A percentile compares a stretch with the other conserved stretches of the same genome.
Evolutionary conservation across 257 asterid species (phyloP).

Genomic region (Nicotiana paniculata): DNA sequence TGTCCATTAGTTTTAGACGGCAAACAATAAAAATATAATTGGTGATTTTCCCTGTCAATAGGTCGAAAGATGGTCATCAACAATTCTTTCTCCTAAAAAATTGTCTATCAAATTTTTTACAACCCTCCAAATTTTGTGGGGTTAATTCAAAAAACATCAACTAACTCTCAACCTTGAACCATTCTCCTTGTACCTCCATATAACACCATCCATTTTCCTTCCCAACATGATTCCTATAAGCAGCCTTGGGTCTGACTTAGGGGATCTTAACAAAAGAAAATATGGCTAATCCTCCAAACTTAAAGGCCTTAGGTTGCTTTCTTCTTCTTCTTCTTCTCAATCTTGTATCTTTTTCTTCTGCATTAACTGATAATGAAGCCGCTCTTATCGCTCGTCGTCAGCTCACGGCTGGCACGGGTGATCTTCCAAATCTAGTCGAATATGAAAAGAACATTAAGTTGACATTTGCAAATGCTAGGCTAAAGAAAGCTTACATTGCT

Average conservation of each 20-base stretch:
- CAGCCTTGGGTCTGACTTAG: slow-evolving; percentile 60
- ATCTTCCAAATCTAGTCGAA: slow-evolving; percentile 6
- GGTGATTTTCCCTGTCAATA: not conserved
- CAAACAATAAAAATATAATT: not conserved
- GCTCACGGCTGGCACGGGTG: slow-evolving; percentile 7
- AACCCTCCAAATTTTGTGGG: not conserved
- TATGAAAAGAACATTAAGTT: slow-evolving; percentile 1
- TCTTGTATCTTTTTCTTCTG: slow-evolving; percentile 20
- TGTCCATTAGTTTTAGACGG: not conserved
- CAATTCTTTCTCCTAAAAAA: slow-evolving; percentile 13
- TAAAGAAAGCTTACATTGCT: slow-evolving; percentile 50
- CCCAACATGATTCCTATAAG: slow-evolving; percentile 25
- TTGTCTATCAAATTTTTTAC: not conserved
- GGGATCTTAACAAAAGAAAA: slow-evolving; percentile 18
- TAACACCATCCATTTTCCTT: slow-evolving; percentile 19
- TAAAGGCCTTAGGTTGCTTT: slow-evolving; percentile 53
- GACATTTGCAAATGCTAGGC: slow-evolving; percentile 34
- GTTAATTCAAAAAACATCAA: slow-evolving; percentile 6
- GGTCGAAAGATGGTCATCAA: slow-evolving; percentile 19
- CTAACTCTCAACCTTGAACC: slow-evolving; percentile 19
- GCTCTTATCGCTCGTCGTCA: slow-evolving; percentile 28
- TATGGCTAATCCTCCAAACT: slow-evolving; percentile 34
- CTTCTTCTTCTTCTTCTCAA: slow-evolving; percentile 21
- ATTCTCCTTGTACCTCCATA: slow-evolving; percentile 18
- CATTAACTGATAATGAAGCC: slow-evolving; percentile 23